phyloP scores from a whole-genome alignment of 73 alveolate species.

The Paraurostyla sp. region DNA sequence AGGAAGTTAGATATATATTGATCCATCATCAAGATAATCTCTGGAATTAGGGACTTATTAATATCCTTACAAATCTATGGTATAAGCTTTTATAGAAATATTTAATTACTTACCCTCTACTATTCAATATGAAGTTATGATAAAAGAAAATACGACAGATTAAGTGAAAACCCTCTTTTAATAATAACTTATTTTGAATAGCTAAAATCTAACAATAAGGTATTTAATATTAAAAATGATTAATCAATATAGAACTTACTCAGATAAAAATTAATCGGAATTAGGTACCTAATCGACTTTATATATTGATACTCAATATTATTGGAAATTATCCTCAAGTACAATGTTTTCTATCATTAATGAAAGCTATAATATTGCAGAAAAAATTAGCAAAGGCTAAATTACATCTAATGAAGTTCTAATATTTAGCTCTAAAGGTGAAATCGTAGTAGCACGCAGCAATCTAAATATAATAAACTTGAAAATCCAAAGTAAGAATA shows the following conservation, averaged over 20 bases:
- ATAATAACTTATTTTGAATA: background rate
- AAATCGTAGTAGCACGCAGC: background rate
- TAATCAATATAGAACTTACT: background rate
- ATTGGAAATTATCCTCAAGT: no score
- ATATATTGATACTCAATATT: no score
- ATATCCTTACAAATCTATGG: background rate
- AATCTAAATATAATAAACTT: background rate
- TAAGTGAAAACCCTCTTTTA: background rate
- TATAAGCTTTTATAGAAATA: background rate
- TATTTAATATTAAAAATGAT: background rate
- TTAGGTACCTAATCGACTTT: no score
- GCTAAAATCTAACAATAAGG: background rate
- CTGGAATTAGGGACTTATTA: background rate
- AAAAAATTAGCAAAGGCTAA: background rate
- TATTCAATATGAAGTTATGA: background rate
- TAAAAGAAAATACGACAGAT: background rate
- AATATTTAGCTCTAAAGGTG: background rate
- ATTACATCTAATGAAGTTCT: background rate
- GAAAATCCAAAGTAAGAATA: background rate
- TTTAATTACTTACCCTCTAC: background rate
- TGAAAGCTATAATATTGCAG: no score
- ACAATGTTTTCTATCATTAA: no score
- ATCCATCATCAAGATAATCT: background rate
- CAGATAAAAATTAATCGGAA: background rate
- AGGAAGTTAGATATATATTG: no score